Evolutionary conservation across 257 asterid species (phyloP).

Genomic region (Solanum gandarillasii): DNA sequence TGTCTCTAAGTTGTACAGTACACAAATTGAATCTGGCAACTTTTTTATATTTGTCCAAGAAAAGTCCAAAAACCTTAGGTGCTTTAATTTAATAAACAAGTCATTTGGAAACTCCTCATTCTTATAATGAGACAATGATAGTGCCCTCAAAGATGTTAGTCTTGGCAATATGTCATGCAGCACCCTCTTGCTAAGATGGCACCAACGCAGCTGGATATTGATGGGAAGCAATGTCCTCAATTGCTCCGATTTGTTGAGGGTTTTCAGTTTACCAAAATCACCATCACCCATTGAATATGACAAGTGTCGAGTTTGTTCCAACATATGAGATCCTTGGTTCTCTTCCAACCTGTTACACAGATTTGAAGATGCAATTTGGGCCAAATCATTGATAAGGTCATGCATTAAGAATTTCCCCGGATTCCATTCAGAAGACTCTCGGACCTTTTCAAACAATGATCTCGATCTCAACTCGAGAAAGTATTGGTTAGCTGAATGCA

Average conservation of each 20-base stretch:
- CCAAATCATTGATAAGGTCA: too few relatives aligned
- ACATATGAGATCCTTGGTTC: too few relatives aligned
- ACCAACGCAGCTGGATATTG: fast-evolving
- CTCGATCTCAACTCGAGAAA: too few relatives aligned
- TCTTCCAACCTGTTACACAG: too few relatives aligned
- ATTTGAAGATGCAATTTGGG: too few relatives aligned
- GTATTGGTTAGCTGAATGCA: too few relatives aligned
- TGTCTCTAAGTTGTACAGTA: not conserved
- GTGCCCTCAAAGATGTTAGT: not conserved
- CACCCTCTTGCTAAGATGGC: not conserved
- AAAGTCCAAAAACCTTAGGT: not conserved
- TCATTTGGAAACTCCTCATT: not conserved
- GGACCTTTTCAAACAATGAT: too few relatives aligned
- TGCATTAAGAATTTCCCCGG: too few relatives aligned
- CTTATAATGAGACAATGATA: not conserved
- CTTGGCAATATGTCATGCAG: not conserved
- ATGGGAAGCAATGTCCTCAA: not conserved
- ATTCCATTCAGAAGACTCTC: too few relatives aligned
- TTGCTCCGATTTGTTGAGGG: not conserved
- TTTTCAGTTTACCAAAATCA: not conserved
- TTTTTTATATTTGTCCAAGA: not conserved
- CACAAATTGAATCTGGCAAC: not conserved
- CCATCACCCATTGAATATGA: not conserved
- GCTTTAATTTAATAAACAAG: not conserved
- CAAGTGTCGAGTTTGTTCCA: not conserved